phyloP scores from a whole-genome alignment of 2,329 filamentous ascomycete genomes.

The Curvularia spicifera region DNA sequence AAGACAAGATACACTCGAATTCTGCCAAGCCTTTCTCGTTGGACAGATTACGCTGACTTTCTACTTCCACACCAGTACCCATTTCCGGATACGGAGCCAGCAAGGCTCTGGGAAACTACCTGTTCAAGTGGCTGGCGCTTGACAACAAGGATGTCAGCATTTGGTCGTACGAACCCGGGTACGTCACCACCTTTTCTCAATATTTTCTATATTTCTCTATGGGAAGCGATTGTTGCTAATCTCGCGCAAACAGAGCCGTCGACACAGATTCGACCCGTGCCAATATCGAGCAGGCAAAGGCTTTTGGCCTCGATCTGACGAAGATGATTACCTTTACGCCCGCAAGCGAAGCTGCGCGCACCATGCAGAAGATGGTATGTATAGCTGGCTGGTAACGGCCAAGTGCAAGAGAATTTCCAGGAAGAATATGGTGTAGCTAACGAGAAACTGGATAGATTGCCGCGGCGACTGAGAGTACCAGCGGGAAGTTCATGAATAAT shows the following conservation, averaged over 20 bases:
- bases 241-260: neutral
- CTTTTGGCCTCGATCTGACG: neutral
- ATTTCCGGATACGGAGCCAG: slow-evolving; percentile 25
- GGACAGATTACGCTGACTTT: neutral
- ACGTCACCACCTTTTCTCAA: neutral
- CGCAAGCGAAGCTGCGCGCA: neutral
- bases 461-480: neutral
- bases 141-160: slow-evolving; percentile 23
- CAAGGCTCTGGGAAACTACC: slow-evolving; percentile 27
- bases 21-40: neutral
- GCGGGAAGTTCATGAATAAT: neutral
- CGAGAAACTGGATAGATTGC: neutral
- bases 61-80: neutral
- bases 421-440: neutral
- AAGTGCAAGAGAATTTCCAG: neutral
- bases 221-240: neutral
- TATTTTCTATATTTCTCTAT: neutral
- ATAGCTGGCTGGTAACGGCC: neutral
- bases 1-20: neutral
- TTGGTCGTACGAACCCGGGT: slow-evolving; percentile 28
- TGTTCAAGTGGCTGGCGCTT: slow-evolving; percentile 25
- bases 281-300: neutral
- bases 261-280: neutral
- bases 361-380: slow-evolving; percentile 1
- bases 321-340: neutral